Base-by-base conservation (phyloP, 768 basidiomycete genomes). In the Naganishia antarctica region DNA sequence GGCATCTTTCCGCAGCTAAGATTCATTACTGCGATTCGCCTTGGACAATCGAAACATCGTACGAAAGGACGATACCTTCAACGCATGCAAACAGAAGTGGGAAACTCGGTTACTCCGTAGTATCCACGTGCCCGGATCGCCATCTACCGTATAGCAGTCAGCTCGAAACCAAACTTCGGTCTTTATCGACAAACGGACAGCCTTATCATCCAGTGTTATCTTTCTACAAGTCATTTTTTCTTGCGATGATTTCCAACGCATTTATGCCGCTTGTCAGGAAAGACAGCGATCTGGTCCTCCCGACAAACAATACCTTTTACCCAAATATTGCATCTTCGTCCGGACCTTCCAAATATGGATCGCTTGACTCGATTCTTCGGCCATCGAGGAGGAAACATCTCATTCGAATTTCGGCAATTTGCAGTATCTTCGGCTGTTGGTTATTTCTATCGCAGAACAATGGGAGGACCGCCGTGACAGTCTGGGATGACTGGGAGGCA, bases 251-350 rank as follows among this genome's bases (percentile, higher is more conserved):
- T 8, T 18, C 12, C 29, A 51, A 51, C 31, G 32, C 16, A 34
- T 4, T 34, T 16, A 34, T 51, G 50, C 18, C 50, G 8, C 50
- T 51, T 51, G 29, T 31, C 11, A 51, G 50, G 13, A 51, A 51
- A 32, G n/a, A 32, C 11, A 51, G 50, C 32, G 50, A 51, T n/a
- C 31, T 51, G 5, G 25, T 18, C 4, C 53, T 57, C 40, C 53
- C 53, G 9, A 57, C 53, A 3, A 57, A n/a, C 2, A 16, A n/a
- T 6, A 3, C 4, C 3, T 29, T n/a, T 21, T 26, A 25, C 23
- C 3, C 23, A 11, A 21, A 21, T 37, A 21, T 29, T 40, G 34
- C 25, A 9, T 18, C 21, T 41, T 57, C 5, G 15, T 31, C 29
- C 6, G 28, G 4, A 32, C 18, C 53, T 12, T 7, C 15, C 34